phyloP scores from a whole-genome alignment of 805 yeast genomes.

The Millerozyma acaciae region DNA sequence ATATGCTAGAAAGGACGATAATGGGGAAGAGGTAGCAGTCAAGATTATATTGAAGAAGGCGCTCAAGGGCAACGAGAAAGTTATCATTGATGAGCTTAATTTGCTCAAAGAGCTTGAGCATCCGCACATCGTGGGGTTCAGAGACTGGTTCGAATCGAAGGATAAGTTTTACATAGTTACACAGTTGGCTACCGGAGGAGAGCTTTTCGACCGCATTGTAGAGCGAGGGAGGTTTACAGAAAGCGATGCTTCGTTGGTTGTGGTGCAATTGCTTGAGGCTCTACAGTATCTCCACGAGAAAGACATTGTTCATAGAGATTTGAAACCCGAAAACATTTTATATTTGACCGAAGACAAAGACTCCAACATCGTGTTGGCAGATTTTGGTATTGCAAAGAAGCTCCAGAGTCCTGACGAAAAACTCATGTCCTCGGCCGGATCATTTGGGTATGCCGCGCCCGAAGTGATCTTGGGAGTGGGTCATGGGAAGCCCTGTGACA shows the following conservation, averaged over 20 bases:
- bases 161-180: constrained; percentile 93
- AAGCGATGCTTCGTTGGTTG: constrained; percentile 73
- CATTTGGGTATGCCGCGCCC: constrained; percentile 96
- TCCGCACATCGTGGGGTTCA: constrained; percentile 83
- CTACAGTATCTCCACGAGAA: constrained; percentile 69
- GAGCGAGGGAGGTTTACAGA: constrained; percentile 83
- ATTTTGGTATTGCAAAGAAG: constrained; percentile 91
- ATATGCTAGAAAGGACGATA: constrained; percentile 52
- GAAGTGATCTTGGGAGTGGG: constrained; percentile 80
- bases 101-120: constrained; percentile 67
- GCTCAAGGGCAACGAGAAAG: constrained; percentile 70
- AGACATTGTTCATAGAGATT: constrained; percentile 88
- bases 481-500: constrained; percentile 93
- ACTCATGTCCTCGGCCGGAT: constrained; percentile 76
- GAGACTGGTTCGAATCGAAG: constrained; percentile 90
- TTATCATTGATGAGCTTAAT: constrained; percentile 74
- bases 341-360: constrained; percentile 53
- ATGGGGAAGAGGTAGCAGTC: constrained; percentile 75
- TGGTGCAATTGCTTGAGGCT: constrained; percentile 74
- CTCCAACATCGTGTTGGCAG: constrained; percentile 83
- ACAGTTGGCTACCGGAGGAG: constrained; percentile 95
- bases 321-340: constrained; percentile 90
- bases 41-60: constrained; percentile 86
- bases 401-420: constrained; percentile 57
- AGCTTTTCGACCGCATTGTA: constrained; percentile 82